Conservation (phyloP, 2,329 filamentous ascomycete genomes). For the Sordariomycetes sp. region DNA sequence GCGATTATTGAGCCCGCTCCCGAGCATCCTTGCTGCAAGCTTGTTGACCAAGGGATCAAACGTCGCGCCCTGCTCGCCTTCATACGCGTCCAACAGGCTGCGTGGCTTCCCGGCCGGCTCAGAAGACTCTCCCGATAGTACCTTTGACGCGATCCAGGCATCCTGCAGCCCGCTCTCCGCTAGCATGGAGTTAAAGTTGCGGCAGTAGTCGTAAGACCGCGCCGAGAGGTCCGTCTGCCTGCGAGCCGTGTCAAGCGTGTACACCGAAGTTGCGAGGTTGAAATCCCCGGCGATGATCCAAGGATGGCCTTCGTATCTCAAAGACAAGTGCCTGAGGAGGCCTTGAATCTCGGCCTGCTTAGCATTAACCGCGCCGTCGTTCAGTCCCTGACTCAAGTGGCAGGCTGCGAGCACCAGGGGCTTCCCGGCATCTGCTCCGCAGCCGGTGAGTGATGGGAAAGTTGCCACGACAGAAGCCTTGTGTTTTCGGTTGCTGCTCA, state of each 20-base stretch:
- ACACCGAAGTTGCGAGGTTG: constrained; percentile 51
- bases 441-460: constrained; percentile 18
- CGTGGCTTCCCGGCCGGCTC: constrained; percentile 1
- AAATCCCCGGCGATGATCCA: constrained; percentile 56
- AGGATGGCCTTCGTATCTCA: constrained; percentile 29
- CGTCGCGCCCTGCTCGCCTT: constrained; percentile 56
- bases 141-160: constrained; percentile 36
- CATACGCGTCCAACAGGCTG: constrained; percentile 24
- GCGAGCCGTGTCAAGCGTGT: constrained; percentile 43
- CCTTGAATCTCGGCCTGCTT: constrained; percentile 48
- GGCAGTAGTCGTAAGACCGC: constrained; percentile 32
- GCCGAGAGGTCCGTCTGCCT: constrained; percentile 42
- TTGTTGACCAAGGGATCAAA: constrained; percentile 51
- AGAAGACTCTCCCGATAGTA: constrained; percentile 31
- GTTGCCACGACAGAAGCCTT: constrained; percentile 46
- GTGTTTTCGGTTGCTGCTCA: constrained; percentile 44
- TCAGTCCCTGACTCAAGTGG: constrained; percentile 53
- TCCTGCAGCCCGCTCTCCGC: constrained; percentile 39
- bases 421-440: constrained; percentile 4
- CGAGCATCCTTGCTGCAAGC: constrained; percentile 42
- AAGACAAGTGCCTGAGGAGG: constrained; percentile 35
- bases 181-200: constrained; percentile 36
- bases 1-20: constrained; percentile 36
- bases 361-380: constrained; percentile 44
- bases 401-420: constrained; percentile 45